These are phyloP conservation scores for Trichoderma gracile DNA, from an alignment of 2,329 filamentous ascomycete genomes.

Conservation along the genomic window DNA sequence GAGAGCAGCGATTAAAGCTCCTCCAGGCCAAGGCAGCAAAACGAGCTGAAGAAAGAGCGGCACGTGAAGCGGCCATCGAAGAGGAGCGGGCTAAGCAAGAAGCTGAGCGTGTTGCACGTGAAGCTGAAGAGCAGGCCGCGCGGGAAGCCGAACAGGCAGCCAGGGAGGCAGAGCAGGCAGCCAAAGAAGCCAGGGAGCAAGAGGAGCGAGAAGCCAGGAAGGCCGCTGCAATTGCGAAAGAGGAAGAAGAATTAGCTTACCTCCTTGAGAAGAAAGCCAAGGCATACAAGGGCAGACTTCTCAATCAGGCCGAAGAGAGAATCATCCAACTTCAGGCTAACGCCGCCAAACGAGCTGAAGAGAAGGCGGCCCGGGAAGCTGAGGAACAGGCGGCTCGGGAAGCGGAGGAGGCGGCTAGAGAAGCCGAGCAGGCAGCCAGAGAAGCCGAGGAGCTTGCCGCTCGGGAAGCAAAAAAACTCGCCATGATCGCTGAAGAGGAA, in stretches of 20 bases:
- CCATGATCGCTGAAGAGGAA: slow-evolving; percentile 36
- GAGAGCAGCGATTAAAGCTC: neutral
- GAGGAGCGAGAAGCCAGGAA: slow-evolving; percentile 25
- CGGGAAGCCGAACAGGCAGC: slow-evolving; percentile 39
- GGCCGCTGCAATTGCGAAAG: slow-evolving; percentile 30
- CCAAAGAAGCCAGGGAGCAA: slow-evolving; percentile 42
- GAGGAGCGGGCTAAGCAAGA: slow-evolving; percentile 27
- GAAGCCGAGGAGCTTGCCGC: slow-evolving; percentile 15
- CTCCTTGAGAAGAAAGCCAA: slow-evolving; percentile 53
- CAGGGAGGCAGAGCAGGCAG: slow-evolving; percentile 38
- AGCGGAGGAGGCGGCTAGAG: slow-evolving; percentile 32
- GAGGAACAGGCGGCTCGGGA: slow-evolving; percentile 38
- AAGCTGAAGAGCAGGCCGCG: slow-evolving; percentile 28
- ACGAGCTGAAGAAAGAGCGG: slow-evolving; percentile 30
- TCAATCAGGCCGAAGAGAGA: slow-evolving; percentile 50
- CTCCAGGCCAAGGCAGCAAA: slow-evolving; percentile 16
- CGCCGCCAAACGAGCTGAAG: slow-evolving; percentile 41
- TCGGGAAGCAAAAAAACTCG: slow-evolving; percentile 27
- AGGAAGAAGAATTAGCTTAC: slow-evolving; percentile 44
- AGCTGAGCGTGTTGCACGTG: slow-evolving; percentile 30
- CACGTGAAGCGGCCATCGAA: slow-evolving; percentile 27
- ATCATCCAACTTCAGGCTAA: slow-evolving; percentile 42
- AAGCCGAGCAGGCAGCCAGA: slow-evolving; percentile 30
- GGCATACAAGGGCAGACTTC: slow-evolving; percentile 46
- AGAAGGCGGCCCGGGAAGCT: slow-evolving; percentile 35